phyloP scores from a whole-genome alignment of 2,329 filamentous ascomycete species.

The Thermomyces lanuginosus region DNA sequence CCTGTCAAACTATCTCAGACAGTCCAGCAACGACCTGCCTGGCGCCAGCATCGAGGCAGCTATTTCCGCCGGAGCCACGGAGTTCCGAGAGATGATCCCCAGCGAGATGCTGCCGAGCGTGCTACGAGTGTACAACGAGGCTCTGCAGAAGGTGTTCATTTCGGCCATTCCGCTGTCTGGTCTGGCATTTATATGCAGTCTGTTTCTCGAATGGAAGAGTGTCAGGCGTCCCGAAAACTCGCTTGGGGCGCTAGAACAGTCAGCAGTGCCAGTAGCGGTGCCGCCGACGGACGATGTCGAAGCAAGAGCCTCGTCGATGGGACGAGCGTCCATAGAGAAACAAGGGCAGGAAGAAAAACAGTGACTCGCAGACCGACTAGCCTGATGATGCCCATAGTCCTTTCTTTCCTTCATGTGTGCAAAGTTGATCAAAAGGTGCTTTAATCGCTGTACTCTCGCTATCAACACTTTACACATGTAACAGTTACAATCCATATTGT shows the following conservation, averaged over 20 bases:
- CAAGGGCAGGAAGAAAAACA: too few relatives aligned
- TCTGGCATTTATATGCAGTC: constrained; percentile 4
- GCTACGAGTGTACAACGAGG: constrained; percentile 5
- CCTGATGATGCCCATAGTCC: too few relatives aligned
- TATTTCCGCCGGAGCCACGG: constrained; percentile 5
- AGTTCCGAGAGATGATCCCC: constrained; percentile 5
- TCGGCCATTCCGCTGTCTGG: constrained; percentile 5
- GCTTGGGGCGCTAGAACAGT: not conserved
- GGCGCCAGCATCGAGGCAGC: constrained; percentile 4
- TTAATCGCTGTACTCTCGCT: too few relatives aligned
- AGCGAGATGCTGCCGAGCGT: constrained; percentile 4
- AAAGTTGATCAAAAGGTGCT: too few relatives aligned
- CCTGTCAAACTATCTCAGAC: constrained; percentile 15
- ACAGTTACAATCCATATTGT: too few relatives aligned
- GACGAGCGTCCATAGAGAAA: too few relatives aligned
- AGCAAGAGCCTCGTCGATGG: too few relatives aligned
- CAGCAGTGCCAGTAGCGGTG: constrained; percentile 1
- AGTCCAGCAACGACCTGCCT: constrained; percentile 9
- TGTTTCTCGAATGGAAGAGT: constrained; percentile 7
- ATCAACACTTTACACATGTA: too few relatives aligned
- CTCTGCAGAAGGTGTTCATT: constrained; percentile 6
- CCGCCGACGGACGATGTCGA: constrained; percentile 6
- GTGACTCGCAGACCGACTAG: too few relatives aligned
- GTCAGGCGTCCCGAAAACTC: constrained; percentile 1
- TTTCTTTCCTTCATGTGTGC: too few relatives aligned